phyloP scores from a whole-genome alignment of 2,329 filamentous ascomycete species.

The Aspergillus fijiensis region DNA sequence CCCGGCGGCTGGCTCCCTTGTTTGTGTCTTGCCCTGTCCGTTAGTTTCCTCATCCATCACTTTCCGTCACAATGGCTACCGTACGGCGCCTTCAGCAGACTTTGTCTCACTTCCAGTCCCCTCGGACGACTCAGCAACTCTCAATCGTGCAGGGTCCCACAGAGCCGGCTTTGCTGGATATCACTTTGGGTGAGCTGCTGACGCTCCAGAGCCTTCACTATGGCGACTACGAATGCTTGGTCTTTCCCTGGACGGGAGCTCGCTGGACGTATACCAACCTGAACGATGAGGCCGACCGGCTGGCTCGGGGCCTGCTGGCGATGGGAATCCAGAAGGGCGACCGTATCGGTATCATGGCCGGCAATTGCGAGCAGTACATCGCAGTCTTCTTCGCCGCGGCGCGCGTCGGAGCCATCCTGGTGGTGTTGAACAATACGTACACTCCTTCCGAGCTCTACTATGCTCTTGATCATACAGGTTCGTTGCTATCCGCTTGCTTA shows the following conservation, averaged over 20 bases:
- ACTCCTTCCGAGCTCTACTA: conserved; percentile 71
- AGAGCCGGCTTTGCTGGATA: conserved; percentile 66
- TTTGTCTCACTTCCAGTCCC: conserved; percentile 29
- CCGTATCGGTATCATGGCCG: conserved; percentile 71
- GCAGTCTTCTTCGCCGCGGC: conserved; percentile 72
- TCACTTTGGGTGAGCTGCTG: conserved; percentile 71
- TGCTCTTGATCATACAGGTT: conserved; percentile 68
- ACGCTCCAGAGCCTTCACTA: conserved; percentile 68
- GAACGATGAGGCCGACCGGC: conserved; percentile 59
- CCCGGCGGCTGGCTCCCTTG: neutral
- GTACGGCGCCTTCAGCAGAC: conserved; percentile 34
- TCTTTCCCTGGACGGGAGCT: conserved; percentile 73
- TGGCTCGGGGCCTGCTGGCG: conserved; percentile 66
- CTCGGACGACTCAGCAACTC: conserved; percentile 24
- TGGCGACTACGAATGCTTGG: conserved; percentile 64
- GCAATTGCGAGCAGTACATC: conserved; percentile 59
- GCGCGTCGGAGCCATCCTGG: conserved; percentile 64
- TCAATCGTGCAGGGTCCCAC: conserved; percentile 67
- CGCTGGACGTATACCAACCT: conserved; percentile 71
- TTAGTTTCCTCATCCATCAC: neutral
- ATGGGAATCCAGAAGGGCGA: conserved; percentile 68
- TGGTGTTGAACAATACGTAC: conserved; percentile 81
- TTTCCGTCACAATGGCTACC: conserved; percentile 23
- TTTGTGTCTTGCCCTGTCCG: neutral
- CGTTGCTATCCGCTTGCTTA: conserved; percentile 18